A percentile compares a stretch with the other conserved stretches of the same genome.
Evolutionary conservation across 1,284 basidiomycete species (phyloP).

Genomic region (Moesziomyces parantarcticus): DNA sequence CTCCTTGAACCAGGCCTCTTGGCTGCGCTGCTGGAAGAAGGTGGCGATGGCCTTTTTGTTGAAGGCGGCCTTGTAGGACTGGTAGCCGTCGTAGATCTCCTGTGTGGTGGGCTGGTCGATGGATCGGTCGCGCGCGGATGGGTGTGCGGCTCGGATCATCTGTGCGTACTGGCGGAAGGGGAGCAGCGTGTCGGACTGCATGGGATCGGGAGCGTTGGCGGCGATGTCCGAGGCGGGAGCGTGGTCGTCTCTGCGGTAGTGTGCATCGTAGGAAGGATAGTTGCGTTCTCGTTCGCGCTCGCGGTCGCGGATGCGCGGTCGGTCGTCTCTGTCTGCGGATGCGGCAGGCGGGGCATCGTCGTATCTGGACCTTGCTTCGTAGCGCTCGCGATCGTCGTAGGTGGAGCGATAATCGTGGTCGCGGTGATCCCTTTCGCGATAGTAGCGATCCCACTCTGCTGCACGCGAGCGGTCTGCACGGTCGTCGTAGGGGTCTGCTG

Average conservation of each 20-base stretch:
- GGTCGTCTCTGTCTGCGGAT: slow-evolving; percentile 21
- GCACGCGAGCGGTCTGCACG: slow-evolving; percentile 32
- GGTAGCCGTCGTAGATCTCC: slow-evolving; percentile 59
- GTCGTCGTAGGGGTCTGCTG: slow-evolving; percentile 36
- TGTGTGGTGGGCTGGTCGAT: slow-evolving; percentile 45
- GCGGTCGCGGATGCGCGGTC: slow-evolving; percentile 26
- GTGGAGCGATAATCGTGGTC: slow-evolving; percentile 28
- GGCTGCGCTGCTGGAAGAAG: slow-evolving; percentile 57
- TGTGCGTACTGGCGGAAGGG: slow-evolving; percentile 53
- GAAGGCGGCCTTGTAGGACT: slow-evolving; percentile 54
- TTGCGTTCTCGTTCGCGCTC: slow-evolving; percentile 30
- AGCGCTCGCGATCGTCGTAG: slow-evolving; percentile 39
- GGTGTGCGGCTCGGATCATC: slow-evolving; percentile 47
- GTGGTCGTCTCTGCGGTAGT: slow-evolving; percentile 27
- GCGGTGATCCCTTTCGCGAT: slow-evolving; percentile 38
- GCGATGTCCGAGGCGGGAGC: slow-evolving; percentile 7
- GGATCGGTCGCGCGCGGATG: slow-evolving; percentile 42
- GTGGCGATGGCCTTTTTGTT: slow-evolving; percentile 45
- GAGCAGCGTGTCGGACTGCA: slow-evolving; percentile 49
- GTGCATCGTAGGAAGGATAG: slow-evolving; percentile 24
- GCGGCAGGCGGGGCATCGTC: slow-evolving; percentile 21
- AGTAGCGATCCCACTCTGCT: slow-evolving; percentile 44
- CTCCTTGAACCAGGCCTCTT: slow-evolving; percentile 62
- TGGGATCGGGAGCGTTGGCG: slow-evolving; percentile 33
- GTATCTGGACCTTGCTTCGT: slow-evolving; percentile 35